These are phyloP conservation scores for Talaromyces sp. DNA, from an alignment of 2,329 filamentous ascomycete genomes.

Conservation along the genomic window DNA sequence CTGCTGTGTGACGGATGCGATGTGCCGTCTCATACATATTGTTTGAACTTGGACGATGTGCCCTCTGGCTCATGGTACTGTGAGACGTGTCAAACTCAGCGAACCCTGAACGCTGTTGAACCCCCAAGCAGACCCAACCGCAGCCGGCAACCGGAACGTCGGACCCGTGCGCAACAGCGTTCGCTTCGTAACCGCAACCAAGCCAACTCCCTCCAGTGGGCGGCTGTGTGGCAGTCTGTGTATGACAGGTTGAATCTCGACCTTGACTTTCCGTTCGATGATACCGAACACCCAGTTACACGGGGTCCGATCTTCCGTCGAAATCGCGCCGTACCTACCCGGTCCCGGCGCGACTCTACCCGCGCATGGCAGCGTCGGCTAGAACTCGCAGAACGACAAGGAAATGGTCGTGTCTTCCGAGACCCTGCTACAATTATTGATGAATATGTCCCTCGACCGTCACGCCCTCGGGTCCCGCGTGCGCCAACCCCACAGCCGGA, in stretches of 20 bases:
- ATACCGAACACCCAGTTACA: constrained; percentile 55
- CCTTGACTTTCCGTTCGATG: constrained; percentile 78
- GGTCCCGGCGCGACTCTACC: constrained; percentile 50
- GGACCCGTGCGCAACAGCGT: constrained; percentile 44
- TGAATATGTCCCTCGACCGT: constrained; percentile 40
- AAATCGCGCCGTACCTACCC: constrained; percentile 24
- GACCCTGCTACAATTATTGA: constrained; percentile 61
- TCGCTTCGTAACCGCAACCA: constrained; percentile 36
- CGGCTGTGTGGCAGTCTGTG: constrained; percentile 82
- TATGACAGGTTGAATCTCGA: constrained; percentile 76
- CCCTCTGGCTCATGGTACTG: constrained; percentile 86
- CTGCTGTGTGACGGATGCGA: constrained; percentile 91
- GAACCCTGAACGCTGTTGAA: constrained; percentile 36
- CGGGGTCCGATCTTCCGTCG: not conserved
- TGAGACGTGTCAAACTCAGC: constrained; percentile 64
- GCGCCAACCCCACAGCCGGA: constrained; percentile 56
- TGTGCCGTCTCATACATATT: constrained; percentile 85
- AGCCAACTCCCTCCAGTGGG: constrained; percentile 56
- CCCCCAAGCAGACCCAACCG: constrained; percentile 24
- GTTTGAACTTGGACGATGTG: constrained; percentile 73
- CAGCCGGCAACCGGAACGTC: constrained; percentile 44
- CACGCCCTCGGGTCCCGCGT: constrained; percentile 34
- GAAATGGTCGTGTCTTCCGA: constrained; percentile 68
- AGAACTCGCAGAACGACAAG: constrained; percentile 74
- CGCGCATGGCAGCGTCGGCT: constrained; percentile 79